These are phyloP conservation scores for Periconia sp. DNA, from an alignment of 2,329 filamentous ascomycete genomes.

Conservation along the genomic window DNA sequence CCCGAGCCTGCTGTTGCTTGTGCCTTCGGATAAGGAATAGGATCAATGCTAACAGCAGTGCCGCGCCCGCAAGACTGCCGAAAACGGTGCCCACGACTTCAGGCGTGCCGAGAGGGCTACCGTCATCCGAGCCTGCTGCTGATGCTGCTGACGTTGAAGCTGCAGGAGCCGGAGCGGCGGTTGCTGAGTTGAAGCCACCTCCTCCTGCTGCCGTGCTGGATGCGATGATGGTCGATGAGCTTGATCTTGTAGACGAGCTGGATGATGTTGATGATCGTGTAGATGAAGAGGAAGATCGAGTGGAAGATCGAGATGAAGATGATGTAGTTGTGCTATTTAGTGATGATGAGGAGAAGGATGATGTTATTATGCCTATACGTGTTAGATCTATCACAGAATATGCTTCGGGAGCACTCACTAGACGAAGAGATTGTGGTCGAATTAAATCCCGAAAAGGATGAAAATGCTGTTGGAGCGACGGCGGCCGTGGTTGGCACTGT, in stretches of 20 bases:
- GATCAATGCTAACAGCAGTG: constrained; percentile 57
- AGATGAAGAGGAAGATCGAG: constrained; percentile 17
- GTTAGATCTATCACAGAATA: constrained; percentile 3
- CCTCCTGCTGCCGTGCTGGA: constrained; percentile 17
- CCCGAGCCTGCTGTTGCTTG: constrained; percentile 43
- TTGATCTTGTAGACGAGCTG: constrained; percentile 7
- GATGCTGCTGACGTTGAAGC: constrained; percentile 15
- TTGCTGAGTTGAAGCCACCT: constrained; percentile 18
- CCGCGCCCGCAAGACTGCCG: constrained; percentile 64
- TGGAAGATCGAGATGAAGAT: constrained; percentile 13
- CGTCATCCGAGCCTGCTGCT: constrained; percentile 12
- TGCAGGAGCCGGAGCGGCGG: constrained; percentile 15
- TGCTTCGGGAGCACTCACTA: constrained; percentile 8
- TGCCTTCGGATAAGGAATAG: constrained; percentile 62
- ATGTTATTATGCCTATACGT: constrained; percentile 1
- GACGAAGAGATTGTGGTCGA: constrained; percentile 24
- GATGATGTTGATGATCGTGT: constrained; percentile 19
- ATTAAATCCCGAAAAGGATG: constrained; percentile 15
- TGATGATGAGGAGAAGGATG: constrained; percentile 16
- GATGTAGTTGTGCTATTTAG: constrained; percentile 10
- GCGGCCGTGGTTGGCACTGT: constrained; percentile 4
- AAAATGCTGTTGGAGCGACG: constrained; percentile 3
- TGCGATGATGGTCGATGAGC: constrained; percentile 13
- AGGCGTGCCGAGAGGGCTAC: constrained; percentile 52
- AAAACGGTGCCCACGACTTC: constrained; percentile 68